Conservation (phyloP, 2,329 filamentous ascomycete species). For the Penicillium capsulatum region DNA sequence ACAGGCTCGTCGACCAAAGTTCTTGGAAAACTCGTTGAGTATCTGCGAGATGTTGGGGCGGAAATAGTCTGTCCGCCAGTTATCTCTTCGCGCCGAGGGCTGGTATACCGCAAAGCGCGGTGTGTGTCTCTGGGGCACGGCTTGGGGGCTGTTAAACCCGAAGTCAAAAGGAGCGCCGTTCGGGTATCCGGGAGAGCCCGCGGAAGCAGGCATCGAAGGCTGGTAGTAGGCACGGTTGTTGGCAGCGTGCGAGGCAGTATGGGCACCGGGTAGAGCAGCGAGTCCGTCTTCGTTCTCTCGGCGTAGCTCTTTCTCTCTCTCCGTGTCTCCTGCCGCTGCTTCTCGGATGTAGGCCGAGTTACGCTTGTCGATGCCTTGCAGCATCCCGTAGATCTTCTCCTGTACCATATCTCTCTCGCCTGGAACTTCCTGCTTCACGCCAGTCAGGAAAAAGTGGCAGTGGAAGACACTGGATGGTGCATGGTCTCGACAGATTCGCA, state of each 20-base stretch:
- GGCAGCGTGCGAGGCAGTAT: conserved; percentile 23
- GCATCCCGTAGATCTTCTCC: conserved; percentile 81
- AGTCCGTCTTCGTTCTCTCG: conserved; percentile 81
- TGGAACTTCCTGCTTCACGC: conserved; percentile 57
- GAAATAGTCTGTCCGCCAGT: conserved; percentile 90
- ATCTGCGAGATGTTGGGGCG: conserved; percentile 83
- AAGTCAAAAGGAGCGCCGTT: conserved; percentile 57
- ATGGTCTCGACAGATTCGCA: conserved; percentile 83
- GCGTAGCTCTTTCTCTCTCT: conserved; percentile 74
- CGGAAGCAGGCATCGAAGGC: neutral
- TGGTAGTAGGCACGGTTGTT: conserved; percentile 20
- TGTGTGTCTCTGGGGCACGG: conserved; percentile 72
- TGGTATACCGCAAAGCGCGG: conserved; percentile 83
- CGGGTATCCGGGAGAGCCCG: neutral
- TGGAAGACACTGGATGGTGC: conserved; percentile 84
- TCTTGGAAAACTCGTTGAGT: conserved; percentile 74
- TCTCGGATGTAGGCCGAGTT: conserved; percentile 79
- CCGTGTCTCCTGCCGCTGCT: conserved; percentile 72
- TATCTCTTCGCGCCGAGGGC: conserved; percentile 54
- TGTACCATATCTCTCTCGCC: conserved; percentile 73
- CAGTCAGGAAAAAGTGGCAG: conserved; percentile 92
- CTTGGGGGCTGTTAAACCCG: conserved; percentile 78
- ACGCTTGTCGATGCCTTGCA: conserved; percentile 80
- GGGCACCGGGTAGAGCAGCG: conserved; percentile 66
- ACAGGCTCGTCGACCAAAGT: conserved; percentile 76